Conservation (phyloP, 2,329 filamentous ascomycete genomes). For the Dichotomopilus funicola region DNA sequence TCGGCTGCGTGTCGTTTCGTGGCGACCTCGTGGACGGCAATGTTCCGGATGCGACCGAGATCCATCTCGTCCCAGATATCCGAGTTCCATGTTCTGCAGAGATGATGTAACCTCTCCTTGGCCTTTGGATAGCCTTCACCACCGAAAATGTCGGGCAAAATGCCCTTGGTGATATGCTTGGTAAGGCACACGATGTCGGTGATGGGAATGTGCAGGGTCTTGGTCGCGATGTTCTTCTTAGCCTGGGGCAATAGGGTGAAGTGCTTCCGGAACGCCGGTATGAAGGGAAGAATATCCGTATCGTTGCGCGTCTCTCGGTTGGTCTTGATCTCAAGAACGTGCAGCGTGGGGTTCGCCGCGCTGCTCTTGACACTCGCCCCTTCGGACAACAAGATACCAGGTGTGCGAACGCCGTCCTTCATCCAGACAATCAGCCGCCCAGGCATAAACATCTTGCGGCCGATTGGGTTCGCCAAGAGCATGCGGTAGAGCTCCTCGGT, state of each 20-base stretch:
- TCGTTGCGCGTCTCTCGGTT: conserved; percentile 63
- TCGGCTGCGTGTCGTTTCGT: conserved; percentile 62
- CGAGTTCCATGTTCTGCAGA: conserved; percentile 68
- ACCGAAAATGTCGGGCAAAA: conserved; percentile 53
- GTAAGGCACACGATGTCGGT: conserved; percentile 81
- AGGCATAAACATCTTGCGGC: conserved; percentile 68
- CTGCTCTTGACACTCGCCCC: conserved; percentile 57
- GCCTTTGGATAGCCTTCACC: conserved; percentile 46
- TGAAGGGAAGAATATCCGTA: conserved; percentile 80
- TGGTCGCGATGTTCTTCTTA: conserved; percentile 61
- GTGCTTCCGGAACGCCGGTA: conserved; percentile 61
- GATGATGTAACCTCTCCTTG: conserved; percentile 59
- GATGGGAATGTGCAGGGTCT: conserved; percentile 63
- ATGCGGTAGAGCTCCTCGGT: conserved; percentile 74
- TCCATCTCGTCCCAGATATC: conserved; percentile 79
- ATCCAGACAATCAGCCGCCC: conserved; percentile 79
- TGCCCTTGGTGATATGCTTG: conserved; percentile 53
- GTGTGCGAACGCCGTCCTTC: conserved; percentile 74
- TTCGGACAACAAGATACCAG: conserved; percentile 72
- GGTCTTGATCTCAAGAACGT: conserved; percentile 71
- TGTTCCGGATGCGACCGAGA: conserved; percentile 72
- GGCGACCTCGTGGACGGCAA: conserved; percentile 73
- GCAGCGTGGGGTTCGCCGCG: conserved; percentile 58
- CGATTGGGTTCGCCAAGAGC: conserved; percentile 72
- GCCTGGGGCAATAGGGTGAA: conserved; percentile 62